Conservation (phyloP, 768 basidiomycete species). For the Mrakia blollopis region DNA sequence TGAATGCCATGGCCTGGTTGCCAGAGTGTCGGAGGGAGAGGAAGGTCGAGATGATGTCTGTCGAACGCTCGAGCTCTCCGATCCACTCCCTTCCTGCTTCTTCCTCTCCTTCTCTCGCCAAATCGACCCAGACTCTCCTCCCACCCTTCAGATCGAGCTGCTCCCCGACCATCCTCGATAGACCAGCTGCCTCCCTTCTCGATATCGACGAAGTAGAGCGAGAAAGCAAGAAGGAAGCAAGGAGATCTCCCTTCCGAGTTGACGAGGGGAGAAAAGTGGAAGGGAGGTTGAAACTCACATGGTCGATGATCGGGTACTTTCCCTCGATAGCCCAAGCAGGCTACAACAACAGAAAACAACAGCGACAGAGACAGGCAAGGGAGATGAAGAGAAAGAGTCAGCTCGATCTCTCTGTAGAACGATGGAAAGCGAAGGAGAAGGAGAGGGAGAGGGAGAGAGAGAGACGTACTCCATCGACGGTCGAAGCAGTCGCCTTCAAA, state of each 20-base stretch:
- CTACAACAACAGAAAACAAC: neutral
- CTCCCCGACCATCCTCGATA: too few relatives aligned
- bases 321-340: constrained; percentile 46
- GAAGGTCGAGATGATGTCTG: neutral
- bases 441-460: neutral
- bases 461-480: constrained; percentile 11
- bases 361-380: neutral
- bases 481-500: constrained; percentile 20
- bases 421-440: neutral
- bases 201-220: too few relatives aligned
- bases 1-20: too few relatives aligned
- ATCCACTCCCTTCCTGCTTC: constrained; percentile 28
- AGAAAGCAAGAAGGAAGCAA: neutral
- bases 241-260: neutral
- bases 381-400: neutral
- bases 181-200: too few relatives aligned
- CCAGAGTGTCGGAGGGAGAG: too few relatives aligned
- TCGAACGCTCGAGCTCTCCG: neutral
- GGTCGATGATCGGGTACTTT: constrained; percentile 95
- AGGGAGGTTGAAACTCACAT: constrained; percentile 52
- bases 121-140: too few relatives aligned
- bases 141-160: too few relatives aligned
- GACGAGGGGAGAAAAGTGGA: neutral
- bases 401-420: too few relatives aligned
- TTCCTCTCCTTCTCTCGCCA: neutral